These are phyloP conservation scores for Phoma sp. DNA, from an alignment of 2,329 filamentous ascomycete genomes.

Conservation along the genomic window DNA sequence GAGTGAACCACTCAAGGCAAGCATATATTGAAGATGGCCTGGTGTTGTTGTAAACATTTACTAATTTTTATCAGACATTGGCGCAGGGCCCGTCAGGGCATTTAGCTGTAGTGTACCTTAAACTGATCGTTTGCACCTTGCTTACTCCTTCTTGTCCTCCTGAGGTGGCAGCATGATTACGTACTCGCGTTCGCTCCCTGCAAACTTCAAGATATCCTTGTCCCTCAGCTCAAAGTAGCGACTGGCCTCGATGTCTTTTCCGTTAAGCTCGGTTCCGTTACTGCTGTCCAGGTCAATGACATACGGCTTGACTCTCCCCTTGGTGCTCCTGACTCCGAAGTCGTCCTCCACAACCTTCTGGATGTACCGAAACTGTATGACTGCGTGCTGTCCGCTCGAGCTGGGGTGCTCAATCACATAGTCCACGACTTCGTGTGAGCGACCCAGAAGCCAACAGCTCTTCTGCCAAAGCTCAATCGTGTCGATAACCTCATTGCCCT, in stretches of 20 bases:
- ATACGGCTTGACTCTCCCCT: slow-evolving; percentile 71
- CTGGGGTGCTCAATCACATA: slow-evolving; percentile 87
- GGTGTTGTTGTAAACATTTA: not conserved
- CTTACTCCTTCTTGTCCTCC: slow-evolving; percentile 24
- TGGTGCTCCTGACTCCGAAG: slow-evolving; percentile 59
- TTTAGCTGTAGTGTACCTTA: too few species aligned
- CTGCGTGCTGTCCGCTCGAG: slow-evolving; percentile 93
- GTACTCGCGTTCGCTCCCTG: slow-evolving; percentile 88
- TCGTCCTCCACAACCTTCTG: slow-evolving; percentile 87
- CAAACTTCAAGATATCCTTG: slow-evolving; percentile 89
- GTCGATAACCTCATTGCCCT: slow-evolving; percentile 78
- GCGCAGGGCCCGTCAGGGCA: too few species aligned
- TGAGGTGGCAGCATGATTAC: slow-evolving; percentile 79
- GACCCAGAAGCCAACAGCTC: slow-evolving; percentile 90
- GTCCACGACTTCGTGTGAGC: slow-evolving; percentile 82
- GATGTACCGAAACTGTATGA: slow-evolving; percentile 87
- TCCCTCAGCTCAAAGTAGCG: slow-evolving; percentile 86
- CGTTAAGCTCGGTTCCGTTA: slow-evolving; percentile 87
- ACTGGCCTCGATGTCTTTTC: slow-evolving; percentile 72
- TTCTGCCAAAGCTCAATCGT: slow-evolving; percentile 77
- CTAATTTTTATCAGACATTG: too few species aligned
- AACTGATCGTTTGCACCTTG: not conserved
- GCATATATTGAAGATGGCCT: too few species aligned
- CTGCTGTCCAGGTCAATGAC: slow-evolving; percentile 92
- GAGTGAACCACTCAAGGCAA: not conserved